Evolutionary conservation across 176 grass and related monocot genomes (phyloP).

Genomic region (Puccinellia tenuiflora): DNA sequence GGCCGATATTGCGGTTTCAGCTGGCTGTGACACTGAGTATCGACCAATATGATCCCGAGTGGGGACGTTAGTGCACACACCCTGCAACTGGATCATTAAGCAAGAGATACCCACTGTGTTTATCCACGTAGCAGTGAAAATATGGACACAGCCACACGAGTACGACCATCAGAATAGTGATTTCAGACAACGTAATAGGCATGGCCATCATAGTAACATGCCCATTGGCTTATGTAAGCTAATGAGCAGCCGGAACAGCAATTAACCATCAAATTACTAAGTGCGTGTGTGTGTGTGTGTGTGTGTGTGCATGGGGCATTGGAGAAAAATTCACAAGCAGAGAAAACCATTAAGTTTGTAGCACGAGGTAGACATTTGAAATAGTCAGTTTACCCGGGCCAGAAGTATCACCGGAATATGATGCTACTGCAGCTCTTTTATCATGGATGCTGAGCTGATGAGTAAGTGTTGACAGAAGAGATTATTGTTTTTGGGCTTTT

Average conservation of each 20-base stretch:
- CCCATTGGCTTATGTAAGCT: not conserved
- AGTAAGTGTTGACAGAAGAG: slow-evolving; percentile 89
- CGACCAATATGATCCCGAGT: not conserved
- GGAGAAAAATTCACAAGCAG: not conserved
- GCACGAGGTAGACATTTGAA: not conserved
- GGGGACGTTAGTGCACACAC: not conserved
- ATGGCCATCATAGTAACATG: not conserved
- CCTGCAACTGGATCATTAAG: not conserved
- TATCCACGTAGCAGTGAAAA: not conserved
- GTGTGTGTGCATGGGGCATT: too few relatives aligned
- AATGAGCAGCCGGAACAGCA: not conserved
- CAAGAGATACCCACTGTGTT: not conserved
- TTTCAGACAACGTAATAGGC: not conserved
- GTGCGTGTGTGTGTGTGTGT: not conserved
- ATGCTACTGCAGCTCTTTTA: slow-evolving; percentile 57
- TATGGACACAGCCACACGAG: not conserved
- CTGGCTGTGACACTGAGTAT: too few relatives aligned
- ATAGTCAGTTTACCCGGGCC: slow-evolving; percentile 44
- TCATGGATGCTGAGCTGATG: slow-evolving; percentile 89
- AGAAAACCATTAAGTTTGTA: slow-evolving; percentile 17
- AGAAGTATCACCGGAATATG: slow-evolving; percentile 53
- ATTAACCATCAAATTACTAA: not conserved
- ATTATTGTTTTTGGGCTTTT: slow-evolving; percentile 76
- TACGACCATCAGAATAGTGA: not conserved
- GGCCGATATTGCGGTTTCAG: too few relatives aligned